These are phyloP conservation scores for Heterococcus sp. DNA, from an alignment of 108 stramenopile genomes.

Conservation along the genomic window DNA sequence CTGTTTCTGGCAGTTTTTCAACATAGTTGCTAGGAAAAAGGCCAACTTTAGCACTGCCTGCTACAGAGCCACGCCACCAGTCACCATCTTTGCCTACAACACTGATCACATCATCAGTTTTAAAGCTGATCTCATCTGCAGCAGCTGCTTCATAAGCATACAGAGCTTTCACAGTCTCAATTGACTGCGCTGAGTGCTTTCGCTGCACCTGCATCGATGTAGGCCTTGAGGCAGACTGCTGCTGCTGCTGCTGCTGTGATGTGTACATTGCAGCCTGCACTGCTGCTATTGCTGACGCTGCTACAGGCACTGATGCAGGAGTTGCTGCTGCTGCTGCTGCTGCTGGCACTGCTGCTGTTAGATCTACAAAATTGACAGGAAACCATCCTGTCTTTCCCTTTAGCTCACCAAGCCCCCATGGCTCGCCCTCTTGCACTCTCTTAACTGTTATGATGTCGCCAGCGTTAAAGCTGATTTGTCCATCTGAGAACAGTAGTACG, in stretches of 20 bases:
- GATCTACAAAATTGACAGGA: conserved; percentile 28
- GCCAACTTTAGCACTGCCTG: neutral
- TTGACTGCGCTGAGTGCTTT: neutral
- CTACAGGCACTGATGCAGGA: neutral
- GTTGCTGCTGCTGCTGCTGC: conserved; percentile 1
- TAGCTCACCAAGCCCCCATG: conserved; percentile 33
- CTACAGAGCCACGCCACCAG: conserved; percentile 32
- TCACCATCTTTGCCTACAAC: conserved; percentile 32
- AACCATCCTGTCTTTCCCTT: conserved; percentile 41
- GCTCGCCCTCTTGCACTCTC: conserved; percentile 12
- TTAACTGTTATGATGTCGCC: conserved; percentile 36
- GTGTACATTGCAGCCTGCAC: neutral
- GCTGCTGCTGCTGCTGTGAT: neutral
- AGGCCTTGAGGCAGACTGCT: neutral
- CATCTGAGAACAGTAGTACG: too few species aligned
- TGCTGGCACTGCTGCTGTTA: conserved; percentile 2
- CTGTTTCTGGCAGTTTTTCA: neutral
- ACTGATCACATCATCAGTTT: conserved; percentile 9
- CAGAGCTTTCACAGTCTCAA: conserved; percentile 19
- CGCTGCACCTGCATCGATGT: neutral
- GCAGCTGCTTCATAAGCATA: conserved; percentile 34
- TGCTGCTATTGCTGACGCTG: neutral
- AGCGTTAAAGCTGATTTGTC: conserved; percentile 25
- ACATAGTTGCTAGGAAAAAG: conserved; percentile 40
- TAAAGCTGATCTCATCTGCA: conserved; percentile 32